Base-by-base conservation (phyloP, 352 stramenopile species). In the Globisporangium echinulatum region DNA sequence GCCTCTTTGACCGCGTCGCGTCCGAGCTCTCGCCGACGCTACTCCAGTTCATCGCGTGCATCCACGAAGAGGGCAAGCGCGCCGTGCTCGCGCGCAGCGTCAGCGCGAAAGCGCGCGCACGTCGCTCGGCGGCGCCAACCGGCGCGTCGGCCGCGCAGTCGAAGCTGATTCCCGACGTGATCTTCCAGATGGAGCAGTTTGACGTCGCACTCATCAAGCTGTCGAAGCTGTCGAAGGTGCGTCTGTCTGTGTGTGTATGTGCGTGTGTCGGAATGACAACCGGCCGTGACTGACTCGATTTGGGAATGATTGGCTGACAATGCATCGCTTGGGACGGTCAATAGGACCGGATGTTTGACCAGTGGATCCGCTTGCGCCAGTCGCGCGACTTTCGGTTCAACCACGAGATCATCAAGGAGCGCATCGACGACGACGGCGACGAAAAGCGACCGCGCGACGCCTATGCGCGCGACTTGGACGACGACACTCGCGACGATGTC, bases 111-210 rank as follows among this genome's bases (percentile, higher is more conserved):
- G 25, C 25, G 25, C 25, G 25, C 25, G 25, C 25, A 33, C 25
- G 25, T 33, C 51, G 52, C 36, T 51, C 17, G 43, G 37, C 37
- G 14, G 64, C 60, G 42, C 47, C 48, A 43, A 17, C 19, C 19
- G 57, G 49, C 61, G 58, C 53, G 9, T 15, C 57, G 7, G 62
- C 59, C 1, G 55, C 56, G 7, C 72, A 86, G 59, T 71, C 75
- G 13, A 85, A 82, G 56, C 64, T 87, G 8, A 86, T 90, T 15
- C 77, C 80, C 0, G 77, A 88, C 4, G 67, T 88, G 8, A 77
- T 90, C 9, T 90, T 72, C 52, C 77, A 85, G 59, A 69, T 90
- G 17, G 80, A 90, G 57, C 80, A 90, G 58, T 88, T 75, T 19
- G 80, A 90, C 58, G 60, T 88, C 46, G 59, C 68, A 9, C 64